phyloP scores from a whole-genome alignment of 176 grass and related monocot genomes.

The Aegilops tauschii region DNA sequence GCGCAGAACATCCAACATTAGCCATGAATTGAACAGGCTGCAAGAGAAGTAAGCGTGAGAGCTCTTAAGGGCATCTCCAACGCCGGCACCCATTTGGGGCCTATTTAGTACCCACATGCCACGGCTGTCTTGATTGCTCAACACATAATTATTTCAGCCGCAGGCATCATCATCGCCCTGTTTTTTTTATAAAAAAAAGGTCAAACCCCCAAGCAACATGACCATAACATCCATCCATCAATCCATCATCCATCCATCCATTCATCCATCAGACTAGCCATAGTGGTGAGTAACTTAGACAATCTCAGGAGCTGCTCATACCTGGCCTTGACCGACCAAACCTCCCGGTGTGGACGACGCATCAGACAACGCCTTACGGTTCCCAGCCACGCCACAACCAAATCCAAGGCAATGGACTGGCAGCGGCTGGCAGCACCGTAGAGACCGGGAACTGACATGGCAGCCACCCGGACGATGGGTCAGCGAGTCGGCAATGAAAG shows the following conservation, averaged over 20 bases:
- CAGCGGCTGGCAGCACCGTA: slow-evolving; percentile 18
- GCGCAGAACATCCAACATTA: neutral
- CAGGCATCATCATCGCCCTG: neutral
- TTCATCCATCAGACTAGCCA: neutral
- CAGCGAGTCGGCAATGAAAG: neutral
- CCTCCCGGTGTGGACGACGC: neutral
- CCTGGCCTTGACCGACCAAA: neutral
- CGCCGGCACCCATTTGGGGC: too few relatives aligned
- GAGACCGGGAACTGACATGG: neutral
- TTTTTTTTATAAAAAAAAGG: too few relatives aligned
- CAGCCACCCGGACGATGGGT: neutral
- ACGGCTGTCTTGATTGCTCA: slow-evolving; percentile 1
- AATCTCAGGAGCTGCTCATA: neutral
- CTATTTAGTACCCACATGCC: neutral
- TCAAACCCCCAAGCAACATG: too few relatives aligned
- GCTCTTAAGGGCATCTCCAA: neutral
- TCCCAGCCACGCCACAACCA: neutral
- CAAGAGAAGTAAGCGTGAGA: neutral
- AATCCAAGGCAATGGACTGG: neutral
- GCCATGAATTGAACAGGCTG: neutral
- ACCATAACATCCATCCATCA: too few relatives aligned
- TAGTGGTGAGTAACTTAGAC: too few relatives aligned
- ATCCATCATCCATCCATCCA: too few relatives aligned
- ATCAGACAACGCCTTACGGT: neutral
- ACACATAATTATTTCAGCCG: neutral